phyloP scores from a whole-genome alignment of 257 asterid species.

The Datura wrightii region DNA sequence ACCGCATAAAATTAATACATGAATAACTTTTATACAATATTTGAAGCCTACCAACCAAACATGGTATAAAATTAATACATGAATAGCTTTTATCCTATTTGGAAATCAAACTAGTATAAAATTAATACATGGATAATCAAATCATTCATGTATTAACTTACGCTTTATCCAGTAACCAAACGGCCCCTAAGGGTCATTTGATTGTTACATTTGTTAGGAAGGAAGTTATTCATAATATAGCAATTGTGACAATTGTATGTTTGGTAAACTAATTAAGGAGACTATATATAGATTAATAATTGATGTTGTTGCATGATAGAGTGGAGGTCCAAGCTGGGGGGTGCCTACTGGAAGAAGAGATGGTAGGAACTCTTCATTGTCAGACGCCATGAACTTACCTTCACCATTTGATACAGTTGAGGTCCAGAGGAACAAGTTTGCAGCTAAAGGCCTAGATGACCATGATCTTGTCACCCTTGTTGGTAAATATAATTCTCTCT shows the following conservation, averaged over 20 bases:
- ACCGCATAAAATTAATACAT: too few relatives aligned
- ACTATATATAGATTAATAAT: not conserved
- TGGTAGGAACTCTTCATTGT: slow-evolving; percentile 59
- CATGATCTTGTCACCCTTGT: slow-evolving; percentile 79
- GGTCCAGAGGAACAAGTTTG: slow-evolving; percentile 63
- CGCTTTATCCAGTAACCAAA: too few relatives aligned
- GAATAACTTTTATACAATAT: too few relatives aligned
- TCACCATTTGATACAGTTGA: slow-evolving; percentile 62
- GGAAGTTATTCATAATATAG: not conserved
- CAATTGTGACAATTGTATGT: not conserved
- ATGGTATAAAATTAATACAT: too few relatives aligned
- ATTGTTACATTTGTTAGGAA: too few relatives aligned
- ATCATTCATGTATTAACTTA: too few relatives aligned
- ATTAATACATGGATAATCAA: too few relatives aligned
- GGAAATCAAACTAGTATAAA: too few relatives aligned
- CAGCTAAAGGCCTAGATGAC: slow-evolving; percentile 76
- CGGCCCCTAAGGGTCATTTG: too few relatives aligned
- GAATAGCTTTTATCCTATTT: too few relatives aligned
- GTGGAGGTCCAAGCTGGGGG: slow-evolving; percentile 74
- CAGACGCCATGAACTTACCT: slow-evolving; percentile 58
- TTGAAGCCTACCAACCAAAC: too few relatives aligned
- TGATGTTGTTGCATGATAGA: slow-evolving; percentile 38
- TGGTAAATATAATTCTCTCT: slow-evolving; percentile 42
- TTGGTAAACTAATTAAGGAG: not conserved
- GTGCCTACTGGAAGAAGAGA: slow-evolving; percentile 79